A percentile compares a stretch with the other conserved stretches of the same genome.
phyloP scores from a whole-genome alignment of 2,329 filamentous ascomycete species.

The Aureobasidium sp. region DNA sequence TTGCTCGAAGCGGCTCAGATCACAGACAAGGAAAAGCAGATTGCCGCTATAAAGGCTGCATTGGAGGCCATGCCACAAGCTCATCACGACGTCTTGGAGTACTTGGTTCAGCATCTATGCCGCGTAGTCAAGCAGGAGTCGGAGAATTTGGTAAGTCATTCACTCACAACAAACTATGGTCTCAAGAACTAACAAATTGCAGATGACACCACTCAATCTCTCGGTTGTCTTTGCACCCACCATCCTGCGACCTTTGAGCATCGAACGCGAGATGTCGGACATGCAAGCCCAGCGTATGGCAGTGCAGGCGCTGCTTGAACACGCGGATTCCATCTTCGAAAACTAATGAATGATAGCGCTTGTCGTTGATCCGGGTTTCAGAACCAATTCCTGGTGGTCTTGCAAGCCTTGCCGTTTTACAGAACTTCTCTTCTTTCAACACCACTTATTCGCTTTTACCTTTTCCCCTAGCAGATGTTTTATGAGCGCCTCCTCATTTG shows the following conservation, averaged over 20 bases:
- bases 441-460: not conserved
- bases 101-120: conserved; percentile 86
- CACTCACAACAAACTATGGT: not conserved
- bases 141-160: conserved; percentile 65
- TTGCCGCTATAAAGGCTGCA: conserved; percentile 63
- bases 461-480: not conserved
- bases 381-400: not conserved
- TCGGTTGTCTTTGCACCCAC: conserved; percentile 97
- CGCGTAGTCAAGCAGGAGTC: conserved; percentile 75
- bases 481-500: not conserved
- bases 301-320: conserved; percentile 88
- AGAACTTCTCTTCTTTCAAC: not conserved
- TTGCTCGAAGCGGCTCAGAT: conserved; percentile 66
- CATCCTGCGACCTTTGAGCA: conserved; percentile 84
- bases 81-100: conserved; percentile 85
- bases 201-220: conserved; percentile 95
- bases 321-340: conserved; percentile 71
- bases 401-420: not conserved
- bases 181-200: conserved; percentile 21
- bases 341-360: conserved; percentile 1
- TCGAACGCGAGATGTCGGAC: conserved; percentile 93
- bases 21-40: conserved; percentile 58
- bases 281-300: conserved; percentile 89
- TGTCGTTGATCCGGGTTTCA: not conserved
- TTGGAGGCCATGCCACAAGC: conserved; percentile 73